Evolutionary conservation across 75 land plant species (phyloP), one percentile per base, ranked within the genome.

Genomic region (Isoetes taiwanensis): DNA sequence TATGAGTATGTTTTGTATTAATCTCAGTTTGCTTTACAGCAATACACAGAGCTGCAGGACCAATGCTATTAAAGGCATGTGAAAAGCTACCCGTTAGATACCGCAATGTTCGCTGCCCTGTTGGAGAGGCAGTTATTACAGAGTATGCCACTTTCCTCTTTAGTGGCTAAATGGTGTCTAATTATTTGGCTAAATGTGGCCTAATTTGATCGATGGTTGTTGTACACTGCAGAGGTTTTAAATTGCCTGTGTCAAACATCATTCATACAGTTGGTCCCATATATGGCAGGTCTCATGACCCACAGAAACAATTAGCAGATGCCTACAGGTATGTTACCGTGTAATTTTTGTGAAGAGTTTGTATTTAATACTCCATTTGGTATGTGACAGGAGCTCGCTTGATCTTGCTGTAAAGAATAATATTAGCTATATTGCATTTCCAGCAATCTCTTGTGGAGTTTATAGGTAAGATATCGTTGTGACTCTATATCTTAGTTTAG

Each of bases 211-310:
- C 6, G 6, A 27, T 58, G 8, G 28, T 32, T 48, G 33, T 1
- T 62, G 0, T 50, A 34, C 23, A 37, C 17, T 34, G 40, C 76
- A 88, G 96, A 61, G 97, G 80, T 53, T 90, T 86, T 41, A 54
- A 54, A 34, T 54, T 90, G 62, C 87, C 94, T 27, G 87, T 72
- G 2, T 63, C 84, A 48, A 62, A 65, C 57, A 86, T 90, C 4
- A 80, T 90, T 40, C 88, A 86, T 55, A 86, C 97, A 48, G 94
- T 86, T 59, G 97, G 97, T 10, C 97, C 97, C 0, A 65, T 86
- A 8, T 86, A 86, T 63, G 54, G 67, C 42, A 21, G 3, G 0
- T 74, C 69, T 42, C 54, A 54, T 1, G 56, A 72, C 3, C 71
- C 86, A 25, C 66, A 64, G 55, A 69, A 43, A 34, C 59, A 64